Percentiles rank a stretch among this genome's conserved stretches.
Conservation (phyloP, 371 early-diverging fungal species). For the Saksenaea oblongispora region DNA sequence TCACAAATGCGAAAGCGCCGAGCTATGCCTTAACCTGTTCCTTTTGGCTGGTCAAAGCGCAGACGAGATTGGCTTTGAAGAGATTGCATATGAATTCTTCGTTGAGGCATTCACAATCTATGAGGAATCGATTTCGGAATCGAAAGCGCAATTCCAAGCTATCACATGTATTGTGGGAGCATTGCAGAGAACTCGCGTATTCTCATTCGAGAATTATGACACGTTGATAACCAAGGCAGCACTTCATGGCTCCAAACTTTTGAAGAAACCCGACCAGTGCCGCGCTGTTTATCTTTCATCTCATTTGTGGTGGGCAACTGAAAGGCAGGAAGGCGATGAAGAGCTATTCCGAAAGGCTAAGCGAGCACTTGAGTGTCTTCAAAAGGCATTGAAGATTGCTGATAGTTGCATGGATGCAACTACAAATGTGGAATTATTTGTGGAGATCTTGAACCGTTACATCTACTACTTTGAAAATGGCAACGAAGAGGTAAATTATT, state of each 20-base stretch:
- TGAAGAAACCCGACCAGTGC: conserved; percentile 93
- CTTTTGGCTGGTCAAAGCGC: conserved; percentile 83
- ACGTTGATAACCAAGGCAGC: conserved; percentile 88
- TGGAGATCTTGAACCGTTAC: conserved; percentile 90
- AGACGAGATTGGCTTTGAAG: conserved; percentile 81
- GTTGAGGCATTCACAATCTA: conserved; percentile 93
- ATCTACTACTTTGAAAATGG: conserved; percentile 87
- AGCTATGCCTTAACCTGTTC: conserved; percentile 76
- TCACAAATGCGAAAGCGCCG: conserved; percentile 68
- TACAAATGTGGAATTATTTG: conserved; percentile 84
- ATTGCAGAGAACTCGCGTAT: conserved; percentile 73
- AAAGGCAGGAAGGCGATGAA: conserved; percentile 34
- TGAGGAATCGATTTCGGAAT: conserved; percentile 90
- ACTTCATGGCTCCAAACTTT: conserved; percentile 80
- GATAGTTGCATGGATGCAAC: conserved; percentile 89
- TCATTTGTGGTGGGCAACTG: conserved; percentile 90
- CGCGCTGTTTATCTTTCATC: conserved; percentile 77
- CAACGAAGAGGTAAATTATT: conserved; percentile 62
- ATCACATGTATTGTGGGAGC: conserved; percentile 83
- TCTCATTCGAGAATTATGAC: conserved; percentile 86
- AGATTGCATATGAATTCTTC: conserved; percentile 90
- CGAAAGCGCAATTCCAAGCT: conserved; percentile 83
- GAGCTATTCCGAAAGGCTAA: conserved; percentile 75
- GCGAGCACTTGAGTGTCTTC: conserved; percentile 83
- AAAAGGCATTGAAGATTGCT: conserved; percentile 91